Evolutionary conservation across 345 rosid genomes (phyloP), one percentile per base, ranked within the genome.

Genomic region (Murraya paniculata): DNA sequence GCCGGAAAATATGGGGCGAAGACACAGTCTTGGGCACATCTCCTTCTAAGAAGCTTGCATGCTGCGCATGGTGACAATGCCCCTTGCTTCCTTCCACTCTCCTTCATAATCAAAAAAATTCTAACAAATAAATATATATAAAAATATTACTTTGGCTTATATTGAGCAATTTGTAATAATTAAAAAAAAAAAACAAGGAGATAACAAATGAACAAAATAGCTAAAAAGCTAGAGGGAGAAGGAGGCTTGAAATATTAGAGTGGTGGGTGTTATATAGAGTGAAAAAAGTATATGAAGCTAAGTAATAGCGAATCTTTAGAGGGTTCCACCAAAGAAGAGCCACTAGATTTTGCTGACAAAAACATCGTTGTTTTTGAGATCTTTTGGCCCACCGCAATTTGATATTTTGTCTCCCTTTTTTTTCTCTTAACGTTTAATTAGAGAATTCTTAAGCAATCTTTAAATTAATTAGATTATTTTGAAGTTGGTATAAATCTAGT

Each of bases 1-100:
- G 94, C 91, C 1, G 97, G 98, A 78, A 95, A 95, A 78, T 95
- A 90, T 6, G 98, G 98, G 55, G 98, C 94, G 76, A 95, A 93
- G 10, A 93, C 86, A 31, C 98, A 95, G 59, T 89, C 95, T 55
- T 80, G 86, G 7, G 90, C 92, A 65, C 98, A 95, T 84, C 95
- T 89, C 68, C 98, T 83, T 78, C 98, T 81, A 21, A 95, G 93
- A 76, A 93, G 91, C 86, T 90, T 95, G 88, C 98, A 95, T 16
- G 90, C 98, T 2, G 98, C 98, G 76, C 98, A 95, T 10, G 98
- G 98, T 36, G 98, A 82, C 64, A 83, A 72, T 53, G 88, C 81
- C 45, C 94, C 92, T 39, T 86, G 85, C 77, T 89, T 89, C 72
- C 84, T 85, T 10, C 89, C 82, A 56, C 84, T 72, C 61, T 87